Evolutionary conservation across 179 eudicot species (phyloP), one percentile per base, ranked within the genome.

Genomic region (Beta corolliflora): DNA sequence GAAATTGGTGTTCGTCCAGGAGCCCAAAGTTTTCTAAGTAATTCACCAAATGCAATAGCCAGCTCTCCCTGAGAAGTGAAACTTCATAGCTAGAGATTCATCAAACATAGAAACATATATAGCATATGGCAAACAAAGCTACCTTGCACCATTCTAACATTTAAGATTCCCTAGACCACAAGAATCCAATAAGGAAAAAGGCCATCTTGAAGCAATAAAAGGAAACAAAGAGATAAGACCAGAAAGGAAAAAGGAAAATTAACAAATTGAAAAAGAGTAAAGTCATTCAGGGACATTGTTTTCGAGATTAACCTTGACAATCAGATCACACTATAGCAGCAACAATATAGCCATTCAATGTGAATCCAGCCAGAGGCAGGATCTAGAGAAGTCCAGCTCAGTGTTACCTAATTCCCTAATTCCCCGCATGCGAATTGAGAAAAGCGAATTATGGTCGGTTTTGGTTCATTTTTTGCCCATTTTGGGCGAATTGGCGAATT

Each of bases 31-130:
- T 91, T 96, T 71, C 96, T 88, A 15, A 94, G 92, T 78, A 96
- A 88, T 52, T 96, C 98, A 67, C 98, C 99, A 89, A 96, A 96
- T 73, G 98, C 96, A 80, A 91, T 81, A 87, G 99, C 99, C 84
- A 96, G 87, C 91, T 94, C 97, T 29, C 99, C 99, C 99, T 96
- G 88, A 71, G 79, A 60, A 58, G 50, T 29, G 41, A 71, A 71
- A 71, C 50, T 11, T 46, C n/a, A 76, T 71, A 70, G 61, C 15
- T 13, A 80, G 29, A 71, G 19, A 45, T 36, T 67, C 23, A 25
- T 56, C n/a, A 46, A 65, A 21, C 16, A 25, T 12, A 5, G 52
- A 3, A 44, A 45, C 36, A 31, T 9, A 46, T 73, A 36, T 53
- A 3, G 41, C 31, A 63, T 11, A 31, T 12, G 66, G 21, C 64